Conservation (phyloP, 129 eudicot species). For the Deinandra increscens region DNA sequence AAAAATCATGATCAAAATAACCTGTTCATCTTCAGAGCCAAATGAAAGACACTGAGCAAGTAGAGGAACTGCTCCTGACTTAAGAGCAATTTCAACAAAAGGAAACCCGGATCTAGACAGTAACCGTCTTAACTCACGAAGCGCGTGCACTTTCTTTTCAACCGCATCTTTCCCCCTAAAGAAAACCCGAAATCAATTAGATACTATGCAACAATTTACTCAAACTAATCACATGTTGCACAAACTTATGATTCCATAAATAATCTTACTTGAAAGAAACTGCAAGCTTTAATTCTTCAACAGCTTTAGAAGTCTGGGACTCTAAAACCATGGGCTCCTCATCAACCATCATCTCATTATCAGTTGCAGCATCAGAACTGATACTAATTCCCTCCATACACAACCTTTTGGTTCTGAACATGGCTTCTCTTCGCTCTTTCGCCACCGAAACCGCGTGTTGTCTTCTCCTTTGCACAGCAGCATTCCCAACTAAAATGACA, state of each 20-base stretch:
- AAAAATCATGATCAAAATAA: constrained; percentile 18
- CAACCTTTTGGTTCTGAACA: constrained; percentile 69
- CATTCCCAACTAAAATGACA: constrained; percentile 67
- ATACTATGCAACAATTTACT: neutral
- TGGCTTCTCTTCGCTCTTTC: constrained; percentile 87
- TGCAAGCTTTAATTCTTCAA: constrained; percentile 63
- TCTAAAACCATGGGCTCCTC: constrained; percentile 75
- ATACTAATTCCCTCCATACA: constrained; percentile 60
- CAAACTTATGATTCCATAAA: neutral
- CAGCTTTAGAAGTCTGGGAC: constrained; percentile 64
- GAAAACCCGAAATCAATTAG: neutral
- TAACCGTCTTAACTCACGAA: constrained; percentile 75
- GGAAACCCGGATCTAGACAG: constrained; percentile 85
- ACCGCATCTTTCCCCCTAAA: constrained; percentile 65
- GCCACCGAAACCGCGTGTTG: constrained; percentile 72
- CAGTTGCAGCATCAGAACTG: constrained; percentile 36
- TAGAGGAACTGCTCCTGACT: constrained; percentile 70
- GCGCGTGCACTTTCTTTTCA: constrained; percentile 64
- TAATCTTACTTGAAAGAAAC: constrained; percentile 55
- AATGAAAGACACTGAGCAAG: constrained; percentile 87
- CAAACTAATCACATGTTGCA: neutral
- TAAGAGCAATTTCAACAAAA: constrained; percentile 82
- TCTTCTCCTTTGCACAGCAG: constrained; percentile 76
- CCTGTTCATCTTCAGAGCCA: constrained; percentile 97
- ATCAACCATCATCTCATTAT: constrained; percentile 66